Evolutionary conservation across 495 filamentous ascomycete species (phyloP).

Genomic region (Chaetomidium leptoderma): DNA sequence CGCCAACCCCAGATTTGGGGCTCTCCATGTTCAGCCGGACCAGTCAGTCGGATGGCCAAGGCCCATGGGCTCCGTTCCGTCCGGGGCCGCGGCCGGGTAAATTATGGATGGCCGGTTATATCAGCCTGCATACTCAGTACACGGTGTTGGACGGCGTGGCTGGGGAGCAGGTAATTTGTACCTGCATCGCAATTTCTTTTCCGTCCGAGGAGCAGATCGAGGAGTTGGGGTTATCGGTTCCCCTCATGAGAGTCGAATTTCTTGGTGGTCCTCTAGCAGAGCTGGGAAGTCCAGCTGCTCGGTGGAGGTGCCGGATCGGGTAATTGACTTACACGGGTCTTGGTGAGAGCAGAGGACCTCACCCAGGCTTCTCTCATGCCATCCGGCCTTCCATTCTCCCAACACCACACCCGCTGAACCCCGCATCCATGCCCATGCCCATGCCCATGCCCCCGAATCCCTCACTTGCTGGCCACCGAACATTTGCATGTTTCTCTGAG

Average conservation of each 20-base stretch:
- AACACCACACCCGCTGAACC: no score
- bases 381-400: no score
- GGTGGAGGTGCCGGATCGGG: background rate
- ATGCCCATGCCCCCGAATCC: no score
- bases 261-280: no score
- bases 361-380: no score
- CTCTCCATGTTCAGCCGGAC: slow-evolving; percentile 4
- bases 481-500: no score
- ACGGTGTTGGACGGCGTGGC: background rate
- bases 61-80: background rate
- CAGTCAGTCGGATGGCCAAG: slow-evolving; percentile 10
- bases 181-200: background rate
- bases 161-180: no score
- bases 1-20: slow-evolving; percentile 1
- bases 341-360: background rate
- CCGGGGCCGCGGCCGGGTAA: background rate
- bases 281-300: no score
- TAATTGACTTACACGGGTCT: no score
- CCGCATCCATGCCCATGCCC: no score
- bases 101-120: slow-evolving; percentile 2
- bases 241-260: no score
- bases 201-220: background rate
- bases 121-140: background rate
- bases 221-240: background rate
- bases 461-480: no score